Percentiles rank a stretch among this genome's conserved stretches.
Conservation (phyloP, 768 basidiomycete genomes). For the Psilocybe cubensis region DNA sequence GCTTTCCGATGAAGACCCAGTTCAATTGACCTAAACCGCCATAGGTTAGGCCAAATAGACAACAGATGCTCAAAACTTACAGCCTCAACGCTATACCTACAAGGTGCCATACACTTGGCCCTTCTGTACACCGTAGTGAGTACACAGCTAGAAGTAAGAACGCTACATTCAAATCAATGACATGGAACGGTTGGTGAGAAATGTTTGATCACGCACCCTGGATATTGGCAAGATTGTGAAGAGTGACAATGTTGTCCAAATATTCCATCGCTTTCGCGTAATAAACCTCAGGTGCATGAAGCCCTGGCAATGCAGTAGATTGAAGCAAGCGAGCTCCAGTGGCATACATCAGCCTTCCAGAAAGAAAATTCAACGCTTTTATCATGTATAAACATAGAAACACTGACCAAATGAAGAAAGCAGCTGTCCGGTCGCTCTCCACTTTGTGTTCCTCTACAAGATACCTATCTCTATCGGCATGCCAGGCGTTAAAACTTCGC, state of each 20-base stretch:
- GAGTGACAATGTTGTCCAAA: constrained; percentile 9
- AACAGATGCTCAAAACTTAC: background rate
- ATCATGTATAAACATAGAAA: background rate
- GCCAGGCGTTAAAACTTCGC: constrained; percentile 9
- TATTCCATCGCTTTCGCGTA: constrained; percentile 9
- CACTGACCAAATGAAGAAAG: constrained; percentile 7
- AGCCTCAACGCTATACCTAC: constrained; percentile 7
- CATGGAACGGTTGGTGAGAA: background rate
- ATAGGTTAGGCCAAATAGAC: background rate
- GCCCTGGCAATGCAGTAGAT: constrained; percentile 16
- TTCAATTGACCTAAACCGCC: constrained; percentile 3
- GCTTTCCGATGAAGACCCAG: constrained; percentile 9
- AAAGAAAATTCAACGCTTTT: background rate
- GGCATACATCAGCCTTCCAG: constrained; percentile 8
- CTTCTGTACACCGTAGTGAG: constrained; percentile 7
- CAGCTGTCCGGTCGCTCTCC: constrained; percentile 2
- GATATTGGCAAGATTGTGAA: constrained; percentile 8
- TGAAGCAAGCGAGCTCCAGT: constrained; percentile 7
- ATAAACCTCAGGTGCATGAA: constrained; percentile 29
- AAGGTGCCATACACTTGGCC: constrained; percentile 10
- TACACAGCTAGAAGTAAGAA: constrained; percentile 9
- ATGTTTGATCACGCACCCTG: background rate
- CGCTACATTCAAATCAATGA: background rate
- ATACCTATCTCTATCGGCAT: constrained; percentile 7
- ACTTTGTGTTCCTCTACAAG: constrained; percentile 4